Percentiles rank a stretch among this genome's conserved stretches.
Conservation (phyloP, 164 flowering plant species). For the Malania oleifera region DNA sequence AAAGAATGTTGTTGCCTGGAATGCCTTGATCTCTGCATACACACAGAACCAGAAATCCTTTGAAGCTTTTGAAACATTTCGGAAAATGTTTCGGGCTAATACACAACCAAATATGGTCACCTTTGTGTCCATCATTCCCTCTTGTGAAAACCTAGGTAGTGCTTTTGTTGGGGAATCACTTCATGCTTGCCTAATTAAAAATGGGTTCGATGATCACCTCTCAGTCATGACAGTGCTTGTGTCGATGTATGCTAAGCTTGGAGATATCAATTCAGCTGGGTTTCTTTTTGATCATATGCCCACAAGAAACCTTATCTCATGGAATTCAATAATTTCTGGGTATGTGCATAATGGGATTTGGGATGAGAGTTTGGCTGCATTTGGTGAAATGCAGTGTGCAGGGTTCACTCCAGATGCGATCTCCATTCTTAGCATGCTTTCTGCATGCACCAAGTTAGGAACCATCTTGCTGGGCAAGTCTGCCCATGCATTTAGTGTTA, state of each 20-base stretch:
- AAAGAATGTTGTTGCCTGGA: slow-evolving; percentile 28
- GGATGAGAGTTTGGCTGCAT: slow-evolving; percentile 27
- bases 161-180: slow-evolving; percentile 20
- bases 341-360: slow-evolving; percentile 24
- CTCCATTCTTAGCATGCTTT: slow-evolving; percentile 38
- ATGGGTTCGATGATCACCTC: slow-evolving; percentile 22
- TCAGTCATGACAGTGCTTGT: slow-evolving; percentile 28
- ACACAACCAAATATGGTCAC: slow-evolving; percentile 28
- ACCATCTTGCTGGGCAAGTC: slow-evolving; percentile 36
- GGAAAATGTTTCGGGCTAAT: slow-evolving; percentile 20
- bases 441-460: slow-evolving; percentile 36
- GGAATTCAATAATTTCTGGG: slow-evolving; percentile 43
- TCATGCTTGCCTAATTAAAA: slow-evolving; percentile 29
- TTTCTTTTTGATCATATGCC: slow-evolving; percentile 24
- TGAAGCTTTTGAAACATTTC: slow-evolving; percentile 26
- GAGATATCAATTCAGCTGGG: slow-evolving; percentile 23
- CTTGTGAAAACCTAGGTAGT: slow-evolving; percentile 15
- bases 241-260: slow-evolving; percentile 36
- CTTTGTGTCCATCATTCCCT: slow-evolving; percentile 35
- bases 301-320: slow-evolving; percentile 19
- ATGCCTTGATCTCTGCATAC: slow-evolving; percentile 32
- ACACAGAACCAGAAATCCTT: slow-evolving; percentile 17
- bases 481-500: slow-evolving; percentile 42
- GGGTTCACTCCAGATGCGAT: slow-evolving; percentile 38
- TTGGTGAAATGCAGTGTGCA: slow-evolving; percentile 33